A percentile compares a stretch with the other conserved stretches of the same genome.
These are phyloP conservation scores for Penicillium capsulatum DNA, from an alignment of 2,329 filamentous ascomycete species.

Conservation along the genomic window DNA sequence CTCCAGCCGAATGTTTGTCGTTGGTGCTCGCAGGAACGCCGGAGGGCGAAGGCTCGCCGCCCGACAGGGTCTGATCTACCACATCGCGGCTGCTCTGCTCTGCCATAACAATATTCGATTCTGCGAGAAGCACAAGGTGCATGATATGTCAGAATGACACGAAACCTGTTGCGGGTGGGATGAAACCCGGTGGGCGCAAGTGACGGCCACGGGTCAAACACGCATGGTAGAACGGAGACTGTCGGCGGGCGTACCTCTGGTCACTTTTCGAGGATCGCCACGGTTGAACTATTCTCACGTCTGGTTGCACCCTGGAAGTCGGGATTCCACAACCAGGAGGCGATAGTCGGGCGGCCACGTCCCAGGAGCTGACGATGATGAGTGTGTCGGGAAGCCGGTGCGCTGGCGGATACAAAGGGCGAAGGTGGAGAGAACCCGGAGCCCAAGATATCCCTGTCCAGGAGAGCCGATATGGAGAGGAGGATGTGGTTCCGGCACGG, in stretches of 20 bases:
- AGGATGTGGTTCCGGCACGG: constrained; percentile 21
- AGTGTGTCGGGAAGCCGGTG: constrained; percentile 11
- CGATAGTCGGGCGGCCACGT: constrained; percentile 25
- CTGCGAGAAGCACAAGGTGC: constrained; percentile 34
- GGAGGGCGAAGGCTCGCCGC: constrained; percentile 60
- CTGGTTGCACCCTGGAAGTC: constrained; percentile 30
- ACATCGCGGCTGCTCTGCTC: constrained; percentile 66
- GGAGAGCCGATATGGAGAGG: constrained; percentile 20
- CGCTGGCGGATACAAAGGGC: constrained; percentile 22
- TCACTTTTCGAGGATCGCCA: constrained; percentile 44
- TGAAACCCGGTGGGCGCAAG: constrained; percentile 6
- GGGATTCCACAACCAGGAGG: constrained; percentile 32
- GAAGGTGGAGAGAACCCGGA: constrained; percentile 18
- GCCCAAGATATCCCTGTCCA: constrained; percentile 25
- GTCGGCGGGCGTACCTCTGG: constrained; percentile 36
- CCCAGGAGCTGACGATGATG: constrained; percentile 18
- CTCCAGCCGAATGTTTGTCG: constrained; percentile 51
- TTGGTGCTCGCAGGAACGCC: constrained; percentile 61
- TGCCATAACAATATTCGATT: constrained; percentile 64
- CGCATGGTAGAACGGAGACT: constrained; percentile 15
- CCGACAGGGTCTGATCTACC: constrained; percentile 67
- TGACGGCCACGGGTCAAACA: constrained; percentile 15
- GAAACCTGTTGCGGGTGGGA: constrained; percentile 16
- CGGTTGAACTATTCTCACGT: constrained; percentile 36
- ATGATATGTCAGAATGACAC: constrained; percentile 33